A percentile compares a stretch with the other conserved stretches of the same genome.
Conservation (phyloP, 1,284 basidiomycete species). For the Vanrija humicola region DNA sequence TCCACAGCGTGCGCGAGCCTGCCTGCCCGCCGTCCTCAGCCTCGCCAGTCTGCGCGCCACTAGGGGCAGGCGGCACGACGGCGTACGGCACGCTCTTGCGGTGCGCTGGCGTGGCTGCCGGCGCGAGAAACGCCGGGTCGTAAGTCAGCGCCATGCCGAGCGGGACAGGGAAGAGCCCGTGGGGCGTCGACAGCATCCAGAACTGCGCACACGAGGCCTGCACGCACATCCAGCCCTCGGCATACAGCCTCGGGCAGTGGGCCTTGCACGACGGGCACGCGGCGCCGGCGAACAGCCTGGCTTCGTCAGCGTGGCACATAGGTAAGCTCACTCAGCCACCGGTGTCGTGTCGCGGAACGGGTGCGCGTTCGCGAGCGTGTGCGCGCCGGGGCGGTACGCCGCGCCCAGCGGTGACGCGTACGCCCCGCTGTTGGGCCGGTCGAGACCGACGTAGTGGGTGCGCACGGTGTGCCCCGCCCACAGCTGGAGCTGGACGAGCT, state of each 20-base stretch:
- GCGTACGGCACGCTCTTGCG: slow-evolving; percentile 19
- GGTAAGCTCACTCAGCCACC: background rate
- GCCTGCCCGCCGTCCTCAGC: slow-evolving; percentile 7
- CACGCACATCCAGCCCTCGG: slow-evolving; percentile 38
- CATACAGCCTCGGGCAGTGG: slow-evolving; percentile 24
- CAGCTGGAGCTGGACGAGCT: background rate
- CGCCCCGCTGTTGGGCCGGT: no score
- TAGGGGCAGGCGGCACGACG: slow-evolving; percentile 25
- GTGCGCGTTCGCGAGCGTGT: no score
- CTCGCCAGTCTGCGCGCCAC: background rate
- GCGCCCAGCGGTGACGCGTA: no score
- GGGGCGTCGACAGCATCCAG: slow-evolving; percentile 30
- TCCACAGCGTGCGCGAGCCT: slow-evolving; percentile 25
- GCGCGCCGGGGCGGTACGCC: no score
- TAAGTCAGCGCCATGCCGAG: slow-evolving; percentile 29
- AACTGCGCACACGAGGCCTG: slow-evolving; percentile 25
- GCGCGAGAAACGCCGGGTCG: slow-evolving; percentile 19
- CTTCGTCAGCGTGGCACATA: background rate
- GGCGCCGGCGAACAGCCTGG: background rate
- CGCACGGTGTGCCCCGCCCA: no score
- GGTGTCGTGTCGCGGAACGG: background rate
- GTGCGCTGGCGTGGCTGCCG: slow-evolving; percentile 7
- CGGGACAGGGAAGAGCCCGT: slow-evolving; percentile 28
- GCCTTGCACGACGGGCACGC: slow-evolving; percentile 19
- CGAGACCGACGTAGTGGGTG: no score